Evolutionary conservation across 2,329 filamentous ascomycete species (phyloP), one percentile per base, ranked within the genome.

Genomic region (Trichoderma sp.): DNA sequence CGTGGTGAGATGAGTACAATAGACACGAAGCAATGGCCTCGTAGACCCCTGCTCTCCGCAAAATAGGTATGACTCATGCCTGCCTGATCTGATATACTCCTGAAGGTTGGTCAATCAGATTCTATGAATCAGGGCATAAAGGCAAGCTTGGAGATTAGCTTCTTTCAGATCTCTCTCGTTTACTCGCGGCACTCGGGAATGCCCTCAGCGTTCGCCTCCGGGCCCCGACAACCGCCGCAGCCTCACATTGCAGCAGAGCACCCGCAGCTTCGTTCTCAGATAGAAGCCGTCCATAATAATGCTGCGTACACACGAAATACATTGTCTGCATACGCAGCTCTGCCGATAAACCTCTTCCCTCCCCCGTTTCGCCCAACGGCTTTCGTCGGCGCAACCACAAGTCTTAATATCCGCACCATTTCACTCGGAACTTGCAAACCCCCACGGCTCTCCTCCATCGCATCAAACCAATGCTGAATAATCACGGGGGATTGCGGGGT

Each of bases 371-470:
- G 42, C 56, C 25, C n/a, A n/a, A 25, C 61, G 61, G 61, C 61
- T 64, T 64, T 64, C 61, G 10, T 64, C 61, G 61, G 61, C 61
- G 50, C 61, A 64, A 54, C 34, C 7, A 22, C 19, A 29, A 8
- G 22, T n/a, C 15, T 53, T n/a, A 29, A 15, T 17, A 32, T 27
- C 45, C 45, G 13, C 2, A 27, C 6, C 32, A 54, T 32, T n/a
- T n/a, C n/a, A 29, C 17, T n/a, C 50, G 29, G 15, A 32, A 6
- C 9, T 32, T 50, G 13, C n/a, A 22, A 15, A 25, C 8, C 57
- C 59, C 59, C 59, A 53, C 59, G 45, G 12, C 15, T 17, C n/a
- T n/a, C n/a, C n/a, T 22, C 27, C 5, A 45, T 52, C 19, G 9
- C 37, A 19, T 17, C 27, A 35, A 60, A 12, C 12, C n/a, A 29